Percentiles rank a stretch among this genome's conserved stretches.
Evolutionary conservation across 139 green algal species (phyloP).

Genomic region (Ettlia oleoabundans): DNA sequence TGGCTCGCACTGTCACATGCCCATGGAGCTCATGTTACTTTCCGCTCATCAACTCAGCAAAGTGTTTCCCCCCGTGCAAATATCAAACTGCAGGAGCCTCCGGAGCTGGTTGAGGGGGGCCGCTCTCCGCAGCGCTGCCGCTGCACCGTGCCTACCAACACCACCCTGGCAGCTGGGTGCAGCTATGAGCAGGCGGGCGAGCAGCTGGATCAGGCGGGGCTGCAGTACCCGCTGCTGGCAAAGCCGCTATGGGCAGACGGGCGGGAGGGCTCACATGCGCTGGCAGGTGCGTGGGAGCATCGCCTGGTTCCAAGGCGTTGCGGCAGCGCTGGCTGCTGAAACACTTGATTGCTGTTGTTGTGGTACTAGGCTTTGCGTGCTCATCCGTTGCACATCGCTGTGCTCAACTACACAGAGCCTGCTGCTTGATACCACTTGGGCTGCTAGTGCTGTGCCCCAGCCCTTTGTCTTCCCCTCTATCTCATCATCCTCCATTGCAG

Average conservation of each 20-base stretch:
- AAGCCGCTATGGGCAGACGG: constrained; percentile 87
- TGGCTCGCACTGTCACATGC: too few relatives aligned
- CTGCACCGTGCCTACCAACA: constrained; percentile 29
- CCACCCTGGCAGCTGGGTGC: constrained; percentile 21
- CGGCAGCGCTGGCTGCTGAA: too few relatives aligned
- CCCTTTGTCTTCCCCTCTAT: too few relatives aligned
- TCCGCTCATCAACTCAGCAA: too few relatives aligned
- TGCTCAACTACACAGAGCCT: too few relatives aligned
- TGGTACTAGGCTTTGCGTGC: too few relatives aligned
- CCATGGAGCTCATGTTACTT: too few relatives aligned
- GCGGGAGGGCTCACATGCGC: constrained; percentile 74
- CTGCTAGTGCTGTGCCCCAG: too few relatives aligned
- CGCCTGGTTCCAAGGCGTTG: too few relatives aligned
- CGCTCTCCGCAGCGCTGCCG: background rate
- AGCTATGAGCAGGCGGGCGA: constrained; percentile 31
- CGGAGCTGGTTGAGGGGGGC: background rate
- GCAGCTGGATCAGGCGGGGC: constrained; percentile 38
- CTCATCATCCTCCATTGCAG: background rate
- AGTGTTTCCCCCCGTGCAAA: background rate
- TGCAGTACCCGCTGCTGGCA: constrained; percentile 76
- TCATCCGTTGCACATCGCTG: background rate
- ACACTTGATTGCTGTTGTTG: too few relatives aligned
- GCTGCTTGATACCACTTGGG: too few relatives aligned
- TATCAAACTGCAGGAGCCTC: background rate
- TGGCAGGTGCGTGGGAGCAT: constrained; percentile 61